Evolutionary conservation across 2,329 filamentous ascomycete species (phyloP), one percentile per base, ranked within the genome.

Genomic region (Arthrobotrys conoides): DNA sequence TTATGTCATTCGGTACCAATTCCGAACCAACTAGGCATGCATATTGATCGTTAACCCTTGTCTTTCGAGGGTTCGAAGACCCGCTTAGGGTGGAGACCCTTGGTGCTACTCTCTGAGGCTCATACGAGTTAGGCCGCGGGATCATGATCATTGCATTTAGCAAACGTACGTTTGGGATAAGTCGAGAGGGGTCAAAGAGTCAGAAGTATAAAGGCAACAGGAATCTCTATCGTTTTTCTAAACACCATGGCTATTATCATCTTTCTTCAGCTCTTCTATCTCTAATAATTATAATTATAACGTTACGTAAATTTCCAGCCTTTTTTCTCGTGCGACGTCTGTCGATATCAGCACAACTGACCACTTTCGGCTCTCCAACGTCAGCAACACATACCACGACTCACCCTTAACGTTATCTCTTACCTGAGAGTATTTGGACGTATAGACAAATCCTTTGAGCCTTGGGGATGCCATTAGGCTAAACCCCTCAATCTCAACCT

Each of bases 1-100:
- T 61, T 61, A 61, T 61, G 57, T 61, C 57, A 44, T 61, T 61
- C 57, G 36, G 20, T 44, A 61, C 20, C 36, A n/a, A 3, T 27
- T 61, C 57, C 57, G 57, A 61, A 6, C 36, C 0, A 61, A 44
- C 33, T 61, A 20, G 36, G 33, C 14, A 59, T 38, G 53, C 53
- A 59, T 6, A 3, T 38, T 6, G n/a, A 33, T n/a, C 53, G n/a
- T 12, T 10, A 18, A 22, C 36, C 57, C 36, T 44, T 2, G 18
- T 27, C 36, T n/a, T n/a, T 46, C n/a, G 44, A 46, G 44, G 44
- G 44, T 20, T 46, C 44, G n/a, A 59, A 22, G n/a, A 38, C 53
- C 16, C 38, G 27, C 24, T 36, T 59, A 59, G 18, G 22, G 33
- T 12, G 33, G 53, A n/a, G 44, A 59, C 53, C 53, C 53, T 59